These are phyloP conservation scores for Cylindrotheca closterium DNA, from an alignment of 108 stramenopile genomes.

Conservation along the genomic window DNA sequence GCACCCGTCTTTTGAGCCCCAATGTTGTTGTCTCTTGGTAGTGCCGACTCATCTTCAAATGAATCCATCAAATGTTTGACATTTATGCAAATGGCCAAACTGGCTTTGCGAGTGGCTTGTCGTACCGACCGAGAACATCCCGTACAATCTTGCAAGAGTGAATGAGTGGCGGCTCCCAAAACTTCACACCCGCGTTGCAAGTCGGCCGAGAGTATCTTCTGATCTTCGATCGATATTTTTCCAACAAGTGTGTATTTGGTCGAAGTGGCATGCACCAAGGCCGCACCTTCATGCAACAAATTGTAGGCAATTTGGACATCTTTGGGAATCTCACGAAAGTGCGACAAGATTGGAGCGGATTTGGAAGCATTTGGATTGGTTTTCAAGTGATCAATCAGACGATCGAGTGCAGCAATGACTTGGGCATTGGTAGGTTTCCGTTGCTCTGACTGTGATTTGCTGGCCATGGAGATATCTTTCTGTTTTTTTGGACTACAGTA, in stretches of 20 bases:
- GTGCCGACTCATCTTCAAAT: conserved; percentile 43
- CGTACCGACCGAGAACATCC: conserved; percentile 66
- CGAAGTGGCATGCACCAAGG: conserved; percentile 60
- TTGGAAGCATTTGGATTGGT: conserved; percentile 3
- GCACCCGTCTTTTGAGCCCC: conserved; percentile 76
- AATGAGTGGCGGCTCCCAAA: conserved; percentile 50
- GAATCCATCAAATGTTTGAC: conserved; percentile 47
- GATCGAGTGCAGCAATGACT: conserved; percentile 6
- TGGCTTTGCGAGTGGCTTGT: conserved; percentile 50
- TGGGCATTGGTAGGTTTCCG: conserved; percentile 17
- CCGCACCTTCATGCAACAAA: conserved; percentile 49
- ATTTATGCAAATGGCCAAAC: conserved; percentile 47
- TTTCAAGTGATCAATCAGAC: conserved; percentile 3
- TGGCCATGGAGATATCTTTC: too few relatives aligned
- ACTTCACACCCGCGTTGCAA: conserved; percentile 66
- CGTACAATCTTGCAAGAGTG: conserved; percentile 38
- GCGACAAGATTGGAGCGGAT: conserved; percentile 31
- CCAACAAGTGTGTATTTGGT: conserved; percentile 82
- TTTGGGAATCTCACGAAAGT: conserved; percentile 61
- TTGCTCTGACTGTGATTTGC: too few relatives aligned
- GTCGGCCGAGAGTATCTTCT: conserved; percentile 47
- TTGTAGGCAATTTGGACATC: conserved; percentile 53
- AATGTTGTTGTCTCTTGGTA: conserved; percentile 44
- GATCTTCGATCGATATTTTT: conserved; percentile 45
- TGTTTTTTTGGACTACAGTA: too few relatives aligned